Conservation (phyloP, 352 stramenopile species). For the Globisporangium cylindrosporum region DNA sequence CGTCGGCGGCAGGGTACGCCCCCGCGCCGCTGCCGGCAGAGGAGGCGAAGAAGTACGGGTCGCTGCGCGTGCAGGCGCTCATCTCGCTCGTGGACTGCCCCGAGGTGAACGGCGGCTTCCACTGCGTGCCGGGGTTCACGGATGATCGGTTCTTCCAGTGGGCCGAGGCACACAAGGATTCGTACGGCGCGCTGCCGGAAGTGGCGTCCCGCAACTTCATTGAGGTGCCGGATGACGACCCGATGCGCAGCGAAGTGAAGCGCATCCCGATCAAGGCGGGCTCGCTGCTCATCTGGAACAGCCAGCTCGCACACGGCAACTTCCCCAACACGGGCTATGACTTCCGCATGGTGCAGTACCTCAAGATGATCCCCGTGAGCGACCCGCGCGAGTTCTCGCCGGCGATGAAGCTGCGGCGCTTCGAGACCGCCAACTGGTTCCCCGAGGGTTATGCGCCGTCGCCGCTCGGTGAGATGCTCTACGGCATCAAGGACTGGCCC, state of each 20-base stretch:
- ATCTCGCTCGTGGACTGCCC: constrained; percentile 43
- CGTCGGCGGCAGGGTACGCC: constrained; percentile 38
- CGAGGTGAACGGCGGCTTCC: constrained; percentile 41
- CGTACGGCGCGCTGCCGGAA: constrained; percentile 34
- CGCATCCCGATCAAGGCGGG: constrained; percentile 41
- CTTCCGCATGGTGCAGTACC: constrained; percentile 54
- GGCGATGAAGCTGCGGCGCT: constrained; percentile 33
- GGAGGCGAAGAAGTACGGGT: constrained; percentile 32
- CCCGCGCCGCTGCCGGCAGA: constrained; percentile 19
- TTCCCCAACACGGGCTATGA: constrained; percentile 44
- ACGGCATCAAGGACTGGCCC: constrained; percentile 35
- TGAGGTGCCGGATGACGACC: constrained; percentile 39
- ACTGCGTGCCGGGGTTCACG: constrained; percentile 48
- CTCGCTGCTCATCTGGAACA: constrained; percentile 51
- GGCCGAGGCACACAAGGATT: constrained; percentile 26
- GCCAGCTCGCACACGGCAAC: constrained; percentile 43
- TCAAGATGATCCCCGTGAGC: constrained; percentile 48
- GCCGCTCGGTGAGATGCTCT: constrained; percentile 32
- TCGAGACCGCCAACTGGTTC: constrained; percentile 38
- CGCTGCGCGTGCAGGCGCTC: constrained; percentile 38
- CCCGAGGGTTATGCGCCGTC: constrained; percentile 32
- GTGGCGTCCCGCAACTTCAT: constrained; percentile 41
- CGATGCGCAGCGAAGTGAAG: constrained; percentile 33
- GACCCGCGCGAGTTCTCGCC: constrained; percentile 37
- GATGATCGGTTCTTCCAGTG: constrained; percentile 46